Percentiles rank a stretch among this genome's conserved stretches.
Conservation (phyloP, 192 early-diverging fungal genomes). For the Chytriomyces hyalinus region DNA sequence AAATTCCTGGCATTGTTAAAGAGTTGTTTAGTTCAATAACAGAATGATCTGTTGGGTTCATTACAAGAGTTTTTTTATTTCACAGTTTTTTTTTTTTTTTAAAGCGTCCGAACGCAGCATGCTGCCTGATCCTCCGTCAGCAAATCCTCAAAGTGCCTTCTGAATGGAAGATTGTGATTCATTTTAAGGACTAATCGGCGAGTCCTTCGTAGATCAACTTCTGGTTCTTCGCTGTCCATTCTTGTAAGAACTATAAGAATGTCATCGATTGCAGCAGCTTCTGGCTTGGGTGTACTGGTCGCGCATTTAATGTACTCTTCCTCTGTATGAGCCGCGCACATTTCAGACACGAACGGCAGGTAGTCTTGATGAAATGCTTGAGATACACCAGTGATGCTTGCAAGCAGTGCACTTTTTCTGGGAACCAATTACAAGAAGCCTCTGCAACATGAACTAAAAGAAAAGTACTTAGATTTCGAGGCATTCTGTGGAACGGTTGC, state of each 20-base stretch:
- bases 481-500: background rate
- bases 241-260: background rate
- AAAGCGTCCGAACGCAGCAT: no score
- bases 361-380: background rate
- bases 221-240: background rate
- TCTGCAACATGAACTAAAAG: no score
- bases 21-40: slow-evolving; percentile 18
- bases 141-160: background rate
- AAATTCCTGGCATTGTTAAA: slow-evolving; percentile 51
- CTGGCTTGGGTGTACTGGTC: background rate
- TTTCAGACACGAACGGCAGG: background rate
- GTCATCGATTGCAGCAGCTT: background rate
- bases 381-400: background rate
- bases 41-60: background rate
- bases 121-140: background rate
- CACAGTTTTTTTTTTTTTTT: no score
- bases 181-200: background rate
- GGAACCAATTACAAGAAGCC: background rate
- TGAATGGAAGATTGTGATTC: background rate
- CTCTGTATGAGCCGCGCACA: background rate
- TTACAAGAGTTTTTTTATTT: no score
- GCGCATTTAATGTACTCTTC: background rate
- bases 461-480: background rate
- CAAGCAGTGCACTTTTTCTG: background rate
- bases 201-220: background rate